Percentiles rank a stretch among this genome's conserved stretches.
phyloP scores from a whole-genome alignment of 768 basidiomycete genomes.

The Mycena galericulata region DNA sequence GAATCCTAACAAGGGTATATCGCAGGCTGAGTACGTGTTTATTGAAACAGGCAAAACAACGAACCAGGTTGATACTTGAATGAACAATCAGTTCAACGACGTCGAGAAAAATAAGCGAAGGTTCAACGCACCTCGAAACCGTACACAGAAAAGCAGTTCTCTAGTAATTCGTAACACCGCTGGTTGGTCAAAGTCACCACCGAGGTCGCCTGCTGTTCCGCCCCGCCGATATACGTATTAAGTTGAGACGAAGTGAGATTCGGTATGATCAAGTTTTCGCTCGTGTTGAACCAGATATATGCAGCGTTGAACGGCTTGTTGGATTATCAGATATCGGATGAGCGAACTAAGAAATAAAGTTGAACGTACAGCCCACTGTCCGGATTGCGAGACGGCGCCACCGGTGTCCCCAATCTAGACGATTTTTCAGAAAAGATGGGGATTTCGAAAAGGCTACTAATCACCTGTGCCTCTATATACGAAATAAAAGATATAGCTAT shows the following conservation, averaged over 20 bases:
- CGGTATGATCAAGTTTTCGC: conserved; percentile 66
- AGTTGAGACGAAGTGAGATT: conserved; percentile 61
- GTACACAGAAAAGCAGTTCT: conserved; percentile 67
- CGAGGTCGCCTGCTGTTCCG: conserved; percentile 87
- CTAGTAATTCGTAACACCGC: conserved; percentile 62
- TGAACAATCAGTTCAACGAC: not conserved
- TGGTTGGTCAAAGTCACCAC: conserved; percentile 63
- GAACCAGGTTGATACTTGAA: conserved; percentile 60
- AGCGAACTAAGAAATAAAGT: not conserved
- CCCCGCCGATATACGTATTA: conserved; percentile 80
- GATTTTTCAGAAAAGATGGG: too few relatives aligned
- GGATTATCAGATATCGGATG: not conserved
- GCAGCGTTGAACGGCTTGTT: conserved; percentile 78
- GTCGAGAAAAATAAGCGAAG: not conserved
- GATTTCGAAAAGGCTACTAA: not conserved
- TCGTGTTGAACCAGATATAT: conserved; percentile 77
- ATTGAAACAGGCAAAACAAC: not conserved
- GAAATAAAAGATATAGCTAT: not conserved
- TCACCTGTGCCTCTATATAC: conserved; percentile 5
- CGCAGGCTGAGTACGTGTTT: too few relatives aligned
- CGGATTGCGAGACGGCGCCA: conserved; percentile 83
- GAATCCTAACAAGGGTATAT: not conserved
- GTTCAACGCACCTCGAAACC: conserved; percentile 63
- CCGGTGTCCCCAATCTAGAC: not conserved
- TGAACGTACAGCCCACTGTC: conserved; percentile 67